Base-by-base conservation (phyloP, 208 protist species). In the Leishmania gerbilli region DNA sequence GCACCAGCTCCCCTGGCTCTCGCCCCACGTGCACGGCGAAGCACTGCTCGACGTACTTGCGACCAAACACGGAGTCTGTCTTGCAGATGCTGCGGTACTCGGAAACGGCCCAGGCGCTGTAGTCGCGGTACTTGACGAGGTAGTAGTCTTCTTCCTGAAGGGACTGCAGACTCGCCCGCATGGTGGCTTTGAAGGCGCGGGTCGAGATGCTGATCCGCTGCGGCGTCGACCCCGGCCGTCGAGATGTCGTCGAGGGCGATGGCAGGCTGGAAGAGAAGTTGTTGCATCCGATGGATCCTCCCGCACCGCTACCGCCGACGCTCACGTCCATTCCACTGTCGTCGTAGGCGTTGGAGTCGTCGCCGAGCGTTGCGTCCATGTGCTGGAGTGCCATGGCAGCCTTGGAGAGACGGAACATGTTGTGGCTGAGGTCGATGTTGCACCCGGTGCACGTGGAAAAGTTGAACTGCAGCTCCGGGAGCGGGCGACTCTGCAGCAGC, bases 111-210 rank as follows among this genome's bases (percentile, higher is more conserved):
- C 93, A 96, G 15, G 83, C 51, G 65, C 90, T 94, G 87, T 96
- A 96, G 77, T 96, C 93, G 60, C 93, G 91, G 81, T 96, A 96
- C 74, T 80, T 83, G 74, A 96, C 93, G 49, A 96, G 86, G 78
- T 95, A 96, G 83, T 94, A 96, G 77, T 96, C 91, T 62, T 96
- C 93, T 77, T 94, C 86, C 67, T 96, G 87, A 45, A 96, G 74
- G 13, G 87, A 84, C 83, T 92, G 88, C 67, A 96, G 85, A 42
- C 88, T 90, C 4, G 84, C 76, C 1, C 88, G 87, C 79, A 96
- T 84, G 65, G 86, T 84, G 27, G 89, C 85, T 74, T 92, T 93
- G 58, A 95, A 93, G 81, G 84, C 79, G 37, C 85, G 86, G 5
- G 87, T 81, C 37, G 84, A 88, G 55, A 92, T 91, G 49, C 81